Evolutionary conservation across 768 basidiomycete species (phyloP).

Genomic region (Ramaria rubella): DNA sequence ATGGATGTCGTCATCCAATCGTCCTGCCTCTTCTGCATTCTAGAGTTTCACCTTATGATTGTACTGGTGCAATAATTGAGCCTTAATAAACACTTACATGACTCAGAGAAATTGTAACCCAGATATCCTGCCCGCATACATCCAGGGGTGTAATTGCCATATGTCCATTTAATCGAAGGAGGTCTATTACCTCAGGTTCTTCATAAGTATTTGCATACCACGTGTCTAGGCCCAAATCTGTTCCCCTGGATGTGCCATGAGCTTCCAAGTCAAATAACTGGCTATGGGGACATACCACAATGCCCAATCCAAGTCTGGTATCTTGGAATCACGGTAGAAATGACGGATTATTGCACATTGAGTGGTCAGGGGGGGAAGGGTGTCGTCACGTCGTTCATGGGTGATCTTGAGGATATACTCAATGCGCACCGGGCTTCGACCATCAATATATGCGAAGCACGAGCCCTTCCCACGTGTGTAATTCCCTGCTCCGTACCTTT

Average conservation of each 20-base stretch:
- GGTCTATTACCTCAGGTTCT: neutral
- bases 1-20: no score
- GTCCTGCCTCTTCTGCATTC: no score
- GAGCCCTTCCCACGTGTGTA: conserved; percentile 9
- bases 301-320: neutral
- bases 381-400: neutral
- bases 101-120: conserved; percentile 17
- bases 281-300: neutral
- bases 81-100: no score
- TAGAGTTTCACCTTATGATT: no score
- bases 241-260: neutral
- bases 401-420: conserved; percentile 9
- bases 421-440: conserved; percentile 14
- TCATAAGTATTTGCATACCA: conserved; percentile 11
- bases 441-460: conserved; percentile 14
- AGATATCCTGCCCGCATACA: conserved; percentile 8
- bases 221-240: conserved; percentile 13
- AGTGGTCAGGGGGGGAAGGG: neutral
- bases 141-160: conserved; percentile 12
- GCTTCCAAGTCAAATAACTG: neutral
- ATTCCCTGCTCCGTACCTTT: conserved; percentile 11
- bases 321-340: neutral
- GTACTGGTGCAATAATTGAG: no score
- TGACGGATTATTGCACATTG: conserved; percentile 8
- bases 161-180: conserved; percentile 13